phyloP scores from a whole-genome alignment of 768 basidiomycete species.

The Mycena filopes region DNA sequence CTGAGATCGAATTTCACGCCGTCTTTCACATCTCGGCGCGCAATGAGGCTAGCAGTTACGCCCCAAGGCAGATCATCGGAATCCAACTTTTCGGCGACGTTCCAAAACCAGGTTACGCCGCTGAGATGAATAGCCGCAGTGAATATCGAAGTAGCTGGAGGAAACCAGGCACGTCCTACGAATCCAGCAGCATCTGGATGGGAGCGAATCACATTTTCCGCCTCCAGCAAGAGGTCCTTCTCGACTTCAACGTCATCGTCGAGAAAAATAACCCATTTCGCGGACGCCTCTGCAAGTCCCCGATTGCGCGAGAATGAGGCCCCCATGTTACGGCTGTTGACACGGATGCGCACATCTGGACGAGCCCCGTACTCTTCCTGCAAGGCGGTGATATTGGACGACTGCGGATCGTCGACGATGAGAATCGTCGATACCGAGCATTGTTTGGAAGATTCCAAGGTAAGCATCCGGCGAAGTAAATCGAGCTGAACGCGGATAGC shows the following conservation, averaged over 20 bases:
- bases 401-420: slow-evolving; percentile 65
- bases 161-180: slow-evolving; percentile 63
- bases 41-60: slow-evolving; percentile 68
- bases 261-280: slow-evolving; percentile 69
- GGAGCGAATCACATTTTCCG: slow-evolving; percentile 57
- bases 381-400: slow-evolving; percentile 51
- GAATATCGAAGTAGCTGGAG: slow-evolving; percentile 57
- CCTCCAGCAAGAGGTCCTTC: slow-evolving; percentile 53
- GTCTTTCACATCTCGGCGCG: slow-evolving; percentile 55
- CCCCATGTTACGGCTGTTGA: slow-evolving; percentile 58
- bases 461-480: slow-evolving; percentile 57
- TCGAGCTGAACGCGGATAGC: slow-evolving; percentile 61
- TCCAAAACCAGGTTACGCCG: slow-evolving; percentile 71
- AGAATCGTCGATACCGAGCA: too few relatives aligned
- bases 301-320: slow-evolving; percentile 66
- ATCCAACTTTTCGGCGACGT: slow-evolving; percentile 61
- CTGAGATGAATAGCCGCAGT: slow-evolving; percentile 65
- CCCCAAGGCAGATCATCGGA: slow-evolving; percentile 66
- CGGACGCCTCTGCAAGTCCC: slow-evolving; percentile 63
- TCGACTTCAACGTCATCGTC: slow-evolving; percentile 65
- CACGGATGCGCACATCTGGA: slow-evolving; percentile 63
- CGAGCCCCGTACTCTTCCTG: slow-evolving; percentile 52
- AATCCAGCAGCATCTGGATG: slow-evolving; percentile 63
- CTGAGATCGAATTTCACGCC: slow-evolving; percentile 55
- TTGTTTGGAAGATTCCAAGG: slow-evolving; percentile 51